Conservation (phyloP, 495 filamentous ascomycete genomes). For the Penicillium canariense region DNA sequence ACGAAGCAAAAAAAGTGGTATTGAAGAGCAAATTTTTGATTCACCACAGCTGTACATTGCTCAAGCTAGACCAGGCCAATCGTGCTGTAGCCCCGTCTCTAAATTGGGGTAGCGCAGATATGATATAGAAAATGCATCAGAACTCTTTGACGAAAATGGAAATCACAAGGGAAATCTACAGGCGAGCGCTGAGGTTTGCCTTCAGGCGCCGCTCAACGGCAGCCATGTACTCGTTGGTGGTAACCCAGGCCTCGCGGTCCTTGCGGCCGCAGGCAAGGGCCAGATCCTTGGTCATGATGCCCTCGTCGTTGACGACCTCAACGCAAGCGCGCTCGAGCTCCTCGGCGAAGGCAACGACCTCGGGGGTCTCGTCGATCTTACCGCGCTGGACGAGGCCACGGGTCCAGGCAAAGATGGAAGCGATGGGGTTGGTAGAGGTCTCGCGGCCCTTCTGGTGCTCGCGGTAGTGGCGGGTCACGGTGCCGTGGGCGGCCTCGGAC, state of each 20-base stretch:
- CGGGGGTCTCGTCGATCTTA: constrained; percentile 82
- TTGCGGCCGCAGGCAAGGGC: constrained; percentile 87
- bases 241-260: constrained; percentile 77
- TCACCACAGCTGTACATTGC: constrained; percentile 19
- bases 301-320: constrained; percentile 88
- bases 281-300: constrained; percentile 98
- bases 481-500: constrained; percentile 96
- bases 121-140: not conserved
- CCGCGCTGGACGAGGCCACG: constrained; percentile 91
- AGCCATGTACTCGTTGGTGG: constrained; percentile 81
- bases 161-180: constrained; percentile 27
- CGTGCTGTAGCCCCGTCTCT: not conserved
- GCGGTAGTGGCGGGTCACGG: constrained; percentile 96
- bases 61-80: constrained; percentile 6
- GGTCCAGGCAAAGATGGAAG: constrained; percentile 98
- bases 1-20: not conserved
- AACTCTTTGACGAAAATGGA: constrained; percentile 1
- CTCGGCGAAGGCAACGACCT: constrained; percentile 85
- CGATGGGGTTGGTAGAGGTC: constrained; percentile 98
- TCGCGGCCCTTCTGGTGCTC: constrained; percentile 96
- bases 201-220: constrained; percentile 87
- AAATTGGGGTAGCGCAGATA: not conserved
- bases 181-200: constrained; percentile 52
- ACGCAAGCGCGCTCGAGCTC: constrained; percentile 90
- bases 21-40: constrained; percentile 10